phyloP scores from a whole-genome alignment of 2,329 filamentous ascomycete species.

The Gnomoniopsis smithogilvyi region DNA sequence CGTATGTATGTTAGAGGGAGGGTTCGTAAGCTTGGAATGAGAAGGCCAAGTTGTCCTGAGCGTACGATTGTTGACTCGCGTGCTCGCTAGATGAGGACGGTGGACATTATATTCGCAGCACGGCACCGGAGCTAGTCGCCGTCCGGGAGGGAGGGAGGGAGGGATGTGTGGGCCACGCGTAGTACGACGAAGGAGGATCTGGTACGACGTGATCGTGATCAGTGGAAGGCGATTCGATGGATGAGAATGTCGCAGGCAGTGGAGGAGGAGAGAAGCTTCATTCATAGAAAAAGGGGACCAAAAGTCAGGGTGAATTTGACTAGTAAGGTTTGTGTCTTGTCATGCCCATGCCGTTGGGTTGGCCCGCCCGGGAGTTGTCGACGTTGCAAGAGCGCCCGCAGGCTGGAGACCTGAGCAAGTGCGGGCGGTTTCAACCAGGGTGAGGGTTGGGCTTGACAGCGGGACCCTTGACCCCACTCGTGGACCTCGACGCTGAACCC shows the following conservation, averaged over 20 bases:
- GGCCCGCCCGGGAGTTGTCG: neutral
- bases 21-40: neutral
- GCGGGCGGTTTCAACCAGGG: neutral
- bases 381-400: neutral
- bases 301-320: conserved; percentile 2
- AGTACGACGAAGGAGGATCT: conserved; percentile 5
- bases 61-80: conserved; percentile 6
- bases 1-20: neutral
- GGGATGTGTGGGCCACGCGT: neutral
- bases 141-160: no score
- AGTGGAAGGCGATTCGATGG: conserved; percentile 2
- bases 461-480: neutral
- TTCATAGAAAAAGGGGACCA: neutral
- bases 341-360: neutral
- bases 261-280: neutral
- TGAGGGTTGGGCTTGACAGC: neutral
- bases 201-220: conserved; percentile 15
- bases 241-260: neutral
- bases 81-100: conserved; percentile 11
- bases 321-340: neutral
- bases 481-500: no score
- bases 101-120: conserved; percentile 8
- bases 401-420: no score
- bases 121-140: neutral
- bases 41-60: conserved; percentile 1